phyloP scores from a whole-genome alignment of 2,329 filamentous ascomycete genomes.

The Penicillium janthinellum region DNA sequence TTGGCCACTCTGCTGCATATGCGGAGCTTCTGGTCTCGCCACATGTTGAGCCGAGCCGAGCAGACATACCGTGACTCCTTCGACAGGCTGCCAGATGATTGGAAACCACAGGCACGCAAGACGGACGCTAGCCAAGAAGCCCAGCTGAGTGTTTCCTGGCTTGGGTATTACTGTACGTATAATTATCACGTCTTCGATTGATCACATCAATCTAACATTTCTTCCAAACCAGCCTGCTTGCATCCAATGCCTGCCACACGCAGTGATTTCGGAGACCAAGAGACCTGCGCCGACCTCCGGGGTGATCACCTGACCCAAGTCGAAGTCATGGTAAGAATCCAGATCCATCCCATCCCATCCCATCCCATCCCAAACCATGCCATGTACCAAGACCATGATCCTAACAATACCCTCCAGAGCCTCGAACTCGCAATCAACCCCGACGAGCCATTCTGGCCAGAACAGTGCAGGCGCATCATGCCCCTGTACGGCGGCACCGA shows the following conservation, averaged over 20 bases:
- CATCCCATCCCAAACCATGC: not conserved
- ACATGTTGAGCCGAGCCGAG: slow-evolving; percentile 34
- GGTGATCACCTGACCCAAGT: slow-evolving; percentile 24
- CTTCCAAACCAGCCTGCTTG: slow-evolving; percentile 35
- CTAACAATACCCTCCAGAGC: slow-evolving; percentile 20
- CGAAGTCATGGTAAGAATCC: slow-evolving; percentile 29
- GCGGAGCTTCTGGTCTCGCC: slow-evolving; percentile 47
- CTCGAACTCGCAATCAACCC: slow-evolving; percentile 25
- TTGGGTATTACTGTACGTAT: slow-evolving; percentile 39
- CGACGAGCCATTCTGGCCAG: slow-evolving; percentile 32
- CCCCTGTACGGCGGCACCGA: slow-evolving; percentile 10
- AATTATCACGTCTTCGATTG: not conserved
- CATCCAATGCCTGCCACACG: slow-evolving; percentile 35
- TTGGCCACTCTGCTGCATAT: slow-evolving; percentile 40
- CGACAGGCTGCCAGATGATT: slow-evolving; percentile 12
- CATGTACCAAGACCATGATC: not conserved
- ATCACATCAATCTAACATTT: slow-evolving; percentile 1
- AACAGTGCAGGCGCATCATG: slow-evolving; percentile 26
- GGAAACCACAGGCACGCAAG: slow-evolving; percentile 26
- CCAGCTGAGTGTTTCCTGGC: slow-evolving; percentile 29
- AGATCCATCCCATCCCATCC: not conserved
- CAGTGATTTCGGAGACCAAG: slow-evolving; percentile 30
- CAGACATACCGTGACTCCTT: slow-evolving; percentile 31
- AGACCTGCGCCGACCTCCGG: slow-evolving; percentile 40
- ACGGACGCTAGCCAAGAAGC: slow-evolving; percentile 4